Evolutionary conservation across 2,329 filamentous ascomycete genomes (phyloP), one percentile per base, ranked within the genome.

Genomic region (Aspergillus vadensis): DNA sequence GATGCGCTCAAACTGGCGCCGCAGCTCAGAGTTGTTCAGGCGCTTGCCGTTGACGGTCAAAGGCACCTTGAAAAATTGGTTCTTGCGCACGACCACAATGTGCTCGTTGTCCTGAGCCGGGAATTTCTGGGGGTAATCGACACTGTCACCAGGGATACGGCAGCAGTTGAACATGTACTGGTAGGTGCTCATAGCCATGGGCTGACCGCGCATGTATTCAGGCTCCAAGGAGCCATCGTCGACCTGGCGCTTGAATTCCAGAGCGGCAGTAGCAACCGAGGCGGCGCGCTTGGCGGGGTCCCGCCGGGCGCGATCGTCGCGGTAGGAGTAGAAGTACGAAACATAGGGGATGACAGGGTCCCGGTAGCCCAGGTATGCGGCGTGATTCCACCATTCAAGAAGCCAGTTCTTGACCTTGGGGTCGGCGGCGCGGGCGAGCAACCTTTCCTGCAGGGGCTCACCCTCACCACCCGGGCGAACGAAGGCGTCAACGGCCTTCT

Each of bases 321-420:
- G 88, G 82, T 98, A 94, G 58, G 93, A 97, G 83, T 99, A 99
- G 82, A 99, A 99, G 85, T 99, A 99, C 79, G 92, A 97, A 72
- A 99, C 95, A 75, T 98, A 99, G 63, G 95, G 95, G 17, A 98
- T 91, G 50, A 99, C 91, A 10, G 95, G 95, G 76, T 98, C 95
- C 67, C 94, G 90, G 82, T 98, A 98, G 66, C 81, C 85, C 66
- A 99, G 87, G 80, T 99, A 99, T 60, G 95, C 95, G 4, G 88
- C 87, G 56, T 97, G 87, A 77, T 99, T 98, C 95, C 95, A 99
- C 95, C 95, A 99, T 69, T 99, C 94, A 69, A 90, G 88, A 59
- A 99, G 84, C 95, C 95, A 99, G 80, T 98, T 99, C 81, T 90
- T 92, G 74, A 85, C 81, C 64, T 90, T 88, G 53, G 93, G 89